Evolutionary conservation across 306 rosid species (phyloP).

Genomic region (Cucurbita argyrosperma): DNA sequence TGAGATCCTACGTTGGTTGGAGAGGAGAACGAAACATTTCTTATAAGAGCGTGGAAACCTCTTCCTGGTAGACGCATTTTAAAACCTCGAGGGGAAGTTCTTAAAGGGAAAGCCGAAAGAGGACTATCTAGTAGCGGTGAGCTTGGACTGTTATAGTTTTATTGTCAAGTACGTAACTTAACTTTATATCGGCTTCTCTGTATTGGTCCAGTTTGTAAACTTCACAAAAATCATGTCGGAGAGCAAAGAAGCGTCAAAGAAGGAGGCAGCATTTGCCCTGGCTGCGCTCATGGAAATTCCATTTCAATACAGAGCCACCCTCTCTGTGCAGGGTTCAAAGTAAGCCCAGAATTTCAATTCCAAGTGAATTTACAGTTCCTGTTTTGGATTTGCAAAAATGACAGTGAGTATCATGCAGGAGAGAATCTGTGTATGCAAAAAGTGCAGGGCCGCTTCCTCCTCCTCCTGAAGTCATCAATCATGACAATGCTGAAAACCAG

Average conservation of each 20-base stretch:
- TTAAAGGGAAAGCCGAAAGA: too few relatives aligned
- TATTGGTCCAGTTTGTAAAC: conserved; percentile 59
- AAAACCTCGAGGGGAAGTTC: too few relatives aligned
- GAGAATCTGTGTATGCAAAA: conserved; percentile 20
- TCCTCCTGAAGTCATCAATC: conserved; percentile 54
- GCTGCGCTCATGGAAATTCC: conserved; percentile 99
- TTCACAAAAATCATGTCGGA: conserved; percentile 90
- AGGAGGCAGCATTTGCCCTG: conserved; percentile 86
- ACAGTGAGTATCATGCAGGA: conserved; percentile 18
- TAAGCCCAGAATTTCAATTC: conserved; percentile 13
- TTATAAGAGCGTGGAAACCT: too few relatives aligned
- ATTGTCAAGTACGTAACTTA: background rate
- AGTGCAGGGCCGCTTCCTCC: conserved; percentile 58
- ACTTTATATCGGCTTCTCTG: background rate
- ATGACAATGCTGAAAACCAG: conserved; percentile 44
- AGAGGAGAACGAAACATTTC: too few relatives aligned
- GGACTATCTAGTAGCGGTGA: too few relatives aligned
- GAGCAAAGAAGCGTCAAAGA: conserved; percentile 49
- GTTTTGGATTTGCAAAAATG: background rate
- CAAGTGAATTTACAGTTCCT: background rate
- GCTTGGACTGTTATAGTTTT: too few relatives aligned
- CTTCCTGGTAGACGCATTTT: too few relatives aligned
- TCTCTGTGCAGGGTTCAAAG: conserved; percentile 25
- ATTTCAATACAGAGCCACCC: conserved; percentile 60
- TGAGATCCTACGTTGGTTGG: too few relatives aligned